Conservation (phyloP, 2,329 filamentous ascomycete species). For the Venturia effusa region DNA sequence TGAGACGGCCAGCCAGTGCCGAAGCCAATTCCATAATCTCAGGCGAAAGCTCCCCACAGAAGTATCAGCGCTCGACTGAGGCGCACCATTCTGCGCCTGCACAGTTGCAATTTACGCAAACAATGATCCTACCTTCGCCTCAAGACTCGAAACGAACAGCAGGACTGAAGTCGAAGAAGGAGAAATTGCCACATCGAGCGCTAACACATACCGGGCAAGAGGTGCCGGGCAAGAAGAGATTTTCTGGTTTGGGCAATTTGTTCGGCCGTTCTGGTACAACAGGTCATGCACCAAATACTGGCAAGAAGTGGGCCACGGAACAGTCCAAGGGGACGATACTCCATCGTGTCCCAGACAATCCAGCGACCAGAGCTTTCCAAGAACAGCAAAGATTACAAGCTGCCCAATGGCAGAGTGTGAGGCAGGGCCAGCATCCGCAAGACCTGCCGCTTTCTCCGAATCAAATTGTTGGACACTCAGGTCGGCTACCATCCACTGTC, state of each 20-base stretch:
- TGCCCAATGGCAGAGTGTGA: background rate
- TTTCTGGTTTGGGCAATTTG: conserved; percentile 33
- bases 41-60: background rate
- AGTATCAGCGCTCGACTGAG: background rate
- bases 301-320: background rate
- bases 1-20: background rate
- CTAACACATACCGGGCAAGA: background rate
- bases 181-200: conserved; percentile 6
- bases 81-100: background rate
- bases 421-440: background rate
- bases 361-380: background rate
- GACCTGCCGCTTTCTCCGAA: background rate
- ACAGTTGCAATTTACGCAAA: background rate
- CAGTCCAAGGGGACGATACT: conserved; percentile 3
- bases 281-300: conserved; percentile 15
- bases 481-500: background rate
- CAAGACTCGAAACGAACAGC: background rate
- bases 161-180: background rate
- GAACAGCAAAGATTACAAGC: background rate
- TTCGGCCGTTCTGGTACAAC: conserved; percentile 29
- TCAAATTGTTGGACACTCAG: background rate
- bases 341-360: conserved; percentile 6
- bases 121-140: background rate
- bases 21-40: background rate
- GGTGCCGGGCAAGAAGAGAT: conserved; percentile 31